phyloP scores from a whole-genome alignment of 805 yeast genomes.

The Clavispora santaluciae region DNA sequence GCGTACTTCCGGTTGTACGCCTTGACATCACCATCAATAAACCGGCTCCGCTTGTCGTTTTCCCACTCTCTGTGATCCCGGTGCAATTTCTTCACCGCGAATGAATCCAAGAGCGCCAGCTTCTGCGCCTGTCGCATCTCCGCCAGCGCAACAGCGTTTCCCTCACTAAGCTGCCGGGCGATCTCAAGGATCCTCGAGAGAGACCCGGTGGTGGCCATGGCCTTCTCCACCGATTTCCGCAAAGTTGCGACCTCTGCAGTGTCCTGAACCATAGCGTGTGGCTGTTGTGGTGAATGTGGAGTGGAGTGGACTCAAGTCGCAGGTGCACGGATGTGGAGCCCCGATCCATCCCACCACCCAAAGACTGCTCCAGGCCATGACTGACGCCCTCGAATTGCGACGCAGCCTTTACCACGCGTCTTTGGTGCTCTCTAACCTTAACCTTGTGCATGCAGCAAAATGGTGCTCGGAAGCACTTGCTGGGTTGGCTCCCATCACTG shows the following conservation, averaged over 20 bases:
- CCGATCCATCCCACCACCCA: background rate
- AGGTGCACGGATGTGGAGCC: background rate
- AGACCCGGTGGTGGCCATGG: background rate
- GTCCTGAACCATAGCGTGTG: background rate
- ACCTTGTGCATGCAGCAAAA: constrained; percentile 67
- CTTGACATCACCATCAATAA: constrained; percentile 20
- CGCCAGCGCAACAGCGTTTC: background rate
- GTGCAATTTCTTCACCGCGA: constrained; percentile 27
- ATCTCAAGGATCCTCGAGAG: background rate
- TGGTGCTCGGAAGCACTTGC: constrained; percentile 80
- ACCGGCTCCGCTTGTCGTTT: constrained; percentile 11
- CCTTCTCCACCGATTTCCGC: background rate
- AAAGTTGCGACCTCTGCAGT: background rate
- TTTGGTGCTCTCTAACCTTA: constrained; percentile 46
- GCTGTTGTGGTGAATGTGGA: background rate
- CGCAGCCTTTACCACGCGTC: constrained; percentile 15
- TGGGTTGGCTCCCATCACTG: constrained; percentile 40
- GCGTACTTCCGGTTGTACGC: constrained; percentile 29
- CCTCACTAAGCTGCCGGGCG: background rate
- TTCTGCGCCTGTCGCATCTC: constrained; percentile 1
- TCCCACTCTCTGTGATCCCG: constrained; percentile 28
- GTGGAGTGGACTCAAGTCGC: background rate
- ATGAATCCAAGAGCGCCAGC: constrained; percentile 30
- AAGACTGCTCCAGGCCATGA: constrained; percentile 1
- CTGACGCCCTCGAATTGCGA: constrained; percentile 1